Evolutionary conservation across 768 basidiomycete species (phyloP).

Genomic region (Suillus americanus): DNA sequence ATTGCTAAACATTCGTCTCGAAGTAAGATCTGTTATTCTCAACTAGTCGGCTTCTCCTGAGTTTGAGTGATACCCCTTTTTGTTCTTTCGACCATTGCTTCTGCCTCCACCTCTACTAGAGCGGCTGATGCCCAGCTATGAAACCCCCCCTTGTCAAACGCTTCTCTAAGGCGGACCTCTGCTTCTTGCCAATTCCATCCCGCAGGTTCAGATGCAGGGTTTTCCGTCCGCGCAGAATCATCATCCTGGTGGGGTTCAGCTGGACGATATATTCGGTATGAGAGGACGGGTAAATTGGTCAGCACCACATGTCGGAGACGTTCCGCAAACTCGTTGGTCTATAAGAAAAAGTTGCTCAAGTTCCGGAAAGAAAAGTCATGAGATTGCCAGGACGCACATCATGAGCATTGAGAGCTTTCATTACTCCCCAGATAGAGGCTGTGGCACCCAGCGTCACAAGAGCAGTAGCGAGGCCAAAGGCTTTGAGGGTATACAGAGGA

Average conservation of each 20-base stretch:
- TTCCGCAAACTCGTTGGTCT: constrained; percentile 62
- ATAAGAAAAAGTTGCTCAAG: constrained; percentile 4
- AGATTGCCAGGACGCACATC: constrained; percentile 42
- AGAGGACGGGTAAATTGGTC: constrained; percentile 47
- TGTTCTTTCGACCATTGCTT: constrained; percentile 48
- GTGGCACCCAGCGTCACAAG: constrained; percentile 52
- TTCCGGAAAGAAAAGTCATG: constrained; percentile 2
- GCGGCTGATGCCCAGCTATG: constrained; percentile 54
- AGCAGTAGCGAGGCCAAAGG: constrained; percentile 64
- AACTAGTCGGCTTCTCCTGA: neutral
- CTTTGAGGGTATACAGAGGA: constrained; percentile 57
- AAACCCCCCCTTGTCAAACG: constrained; percentile 62
- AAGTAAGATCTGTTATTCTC: neutral
- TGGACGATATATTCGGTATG: constrained; percentile 50
- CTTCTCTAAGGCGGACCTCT: constrained; percentile 50
- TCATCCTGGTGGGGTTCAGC: constrained; percentile 30
- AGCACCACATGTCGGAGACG: constrained; percentile 53
- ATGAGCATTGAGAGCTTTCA: constrained; percentile 51
- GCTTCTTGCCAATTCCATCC: constrained; percentile 56
- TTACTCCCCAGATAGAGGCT: constrained; percentile 46
- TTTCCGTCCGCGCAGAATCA: neutral
- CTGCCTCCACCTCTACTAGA: constrained; percentile 55
- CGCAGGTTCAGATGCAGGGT: neutral
- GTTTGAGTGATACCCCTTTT: constrained; percentile 12
- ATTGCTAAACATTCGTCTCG: neutral